Base-by-base conservation (phyloP, 164 flowering plant genomes). In the Liquidambar formosana region DNA sequence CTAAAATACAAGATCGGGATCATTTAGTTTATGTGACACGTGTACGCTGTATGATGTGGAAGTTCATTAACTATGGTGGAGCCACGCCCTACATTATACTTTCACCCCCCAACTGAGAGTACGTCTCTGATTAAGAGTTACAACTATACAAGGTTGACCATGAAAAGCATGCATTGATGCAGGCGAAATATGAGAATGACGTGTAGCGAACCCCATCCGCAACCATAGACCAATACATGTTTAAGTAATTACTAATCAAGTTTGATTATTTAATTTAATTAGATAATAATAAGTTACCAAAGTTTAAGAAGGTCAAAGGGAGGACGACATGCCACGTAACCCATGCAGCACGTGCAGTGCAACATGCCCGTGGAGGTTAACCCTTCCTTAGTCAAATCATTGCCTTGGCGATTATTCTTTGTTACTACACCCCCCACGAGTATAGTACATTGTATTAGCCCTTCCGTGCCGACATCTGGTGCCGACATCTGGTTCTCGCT, bases 141-240 rank as follows among this genome's bases (percentile, higher is more conserved):
- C 41, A 33, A 33, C 41, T 33, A 6, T 33, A 33, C 41, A 33
- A 33, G 22, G 19, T 60, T 60, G 63, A 60, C 46, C 28, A 60
- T 14, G 23, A 57, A 22, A 57, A 28, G 62, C 43, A 1, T 0
- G 2, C 45, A 60, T 60, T 27, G 12, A 58, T 58, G 9, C 8
- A 43, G 38, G 14, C 54, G 9, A 26, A 22, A 16, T 26, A 23
- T 45, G 57, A 64, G 66, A 64, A 47, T 47, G 66, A 64, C 66
- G 56, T 64, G 56, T 47, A 48, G 38, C 56, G 13, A 23, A 64
- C 66, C 28, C 47, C 22, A 64, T 64, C 38, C 43, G 22, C 43
- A 47, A 48, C 53, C 61, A 52, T n/a, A 19, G 23, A 45, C 45
- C 43, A 43, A 67, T 2, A 4, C 2, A 1, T 1, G 5, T 18